Evolutionary conservation across 495 filamentous ascomycete species (phyloP), one percentile per base, ranked within the genome.

Genomic region (Aspergillus steynii): DNA sequence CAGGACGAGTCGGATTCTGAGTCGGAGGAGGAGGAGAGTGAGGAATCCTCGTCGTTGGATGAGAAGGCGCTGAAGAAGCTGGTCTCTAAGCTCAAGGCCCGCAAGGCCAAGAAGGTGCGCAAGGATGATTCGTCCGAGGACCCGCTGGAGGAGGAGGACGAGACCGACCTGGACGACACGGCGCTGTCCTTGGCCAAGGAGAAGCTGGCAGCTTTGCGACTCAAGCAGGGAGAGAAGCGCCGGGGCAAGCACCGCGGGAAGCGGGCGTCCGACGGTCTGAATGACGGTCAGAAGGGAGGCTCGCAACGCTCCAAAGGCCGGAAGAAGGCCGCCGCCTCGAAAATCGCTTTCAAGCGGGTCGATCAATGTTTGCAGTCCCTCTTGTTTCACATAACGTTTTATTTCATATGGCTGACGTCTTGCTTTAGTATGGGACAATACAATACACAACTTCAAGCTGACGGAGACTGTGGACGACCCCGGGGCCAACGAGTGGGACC

Each of bases 261-360:
- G 20, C 62, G 68, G 29, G 48, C 48, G 12, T 26, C 53, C 48
- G 60, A 66, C 49, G 63, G 49, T 37, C 60, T 55, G 2, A 55
- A 54, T 1, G 65, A 73, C 9, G 54, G 50, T 1, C 58, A 55
- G 25, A 63, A 56, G 50, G 58, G 56, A 9, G 47, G 55, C n/a
- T 54, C 51, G 1, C 60, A 60, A 25, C 68, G 63, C 34, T 65
- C 67, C 28, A 77, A 74, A 60, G 54, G 54, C 14, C 72, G 73
- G 61, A 79, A 69, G 67, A 83, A 80, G 72, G 81, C 82, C 72
- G 81, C 82, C 14, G 85, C 77, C 9, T 84, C 85, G 5, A 90
- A 88, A 64, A 80, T 91, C 34, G 91, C 90, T 46, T 97, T 84
- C 74, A 95, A 96, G 76, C 85, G 93, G 25, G 90, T 96, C 2